Percentiles rank a stretch among this genome's conserved stretches.
Evolutionary conservation across 805 yeast species (phyloP).

Genomic region (Zygoascus flipseniorum): DNA sequence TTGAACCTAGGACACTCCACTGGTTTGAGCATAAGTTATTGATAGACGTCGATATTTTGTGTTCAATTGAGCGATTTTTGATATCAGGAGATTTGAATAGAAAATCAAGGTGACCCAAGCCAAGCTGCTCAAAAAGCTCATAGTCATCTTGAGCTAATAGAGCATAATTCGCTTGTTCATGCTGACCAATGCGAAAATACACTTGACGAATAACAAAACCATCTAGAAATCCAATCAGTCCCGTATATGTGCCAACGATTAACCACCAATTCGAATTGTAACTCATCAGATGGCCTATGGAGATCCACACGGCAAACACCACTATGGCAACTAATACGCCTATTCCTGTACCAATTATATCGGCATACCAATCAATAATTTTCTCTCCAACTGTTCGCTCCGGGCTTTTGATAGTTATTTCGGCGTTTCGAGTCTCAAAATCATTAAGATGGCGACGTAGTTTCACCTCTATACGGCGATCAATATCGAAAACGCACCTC

Average conservation of each 20-base stretch:
- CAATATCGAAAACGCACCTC: neutral
- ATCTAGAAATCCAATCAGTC: conserved; percentile 36
- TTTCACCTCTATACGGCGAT: neutral
- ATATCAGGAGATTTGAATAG: neutral
- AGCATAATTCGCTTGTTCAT: conserved; percentile 19
- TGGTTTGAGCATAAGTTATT: conserved; percentile 28
- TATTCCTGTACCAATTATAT: conserved; percentile 35
- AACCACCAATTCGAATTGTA: conserved; percentile 39
- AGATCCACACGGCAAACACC: conserved; percentile 33
- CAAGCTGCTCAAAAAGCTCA: conserved; percentile 23
- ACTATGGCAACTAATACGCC: conserved; percentile 30
- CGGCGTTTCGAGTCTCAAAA: neutral
- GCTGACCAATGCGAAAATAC: conserved; percentile 20
- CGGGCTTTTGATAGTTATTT: neutral
- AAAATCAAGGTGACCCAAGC: neutral
- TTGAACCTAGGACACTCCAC: conserved; percentile 27
- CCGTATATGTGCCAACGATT: conserved; percentile 40
- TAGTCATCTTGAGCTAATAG: conserved; percentile 28
- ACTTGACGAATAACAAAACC: conserved; percentile 36
- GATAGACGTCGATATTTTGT: conserved; percentile 19
- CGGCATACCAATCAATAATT: conserved; percentile 33
- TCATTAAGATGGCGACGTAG: neutral
- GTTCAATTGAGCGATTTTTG: neutral
- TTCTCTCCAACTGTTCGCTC: neutral
- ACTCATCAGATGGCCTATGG: conserved; percentile 30